Percentiles rank a stretch among this genome's conserved stretches.
Evolutionary conservation across 2,329 filamentous ascomycete species (phyloP).

Genomic region (Stylonectria norvegica): DNA sequence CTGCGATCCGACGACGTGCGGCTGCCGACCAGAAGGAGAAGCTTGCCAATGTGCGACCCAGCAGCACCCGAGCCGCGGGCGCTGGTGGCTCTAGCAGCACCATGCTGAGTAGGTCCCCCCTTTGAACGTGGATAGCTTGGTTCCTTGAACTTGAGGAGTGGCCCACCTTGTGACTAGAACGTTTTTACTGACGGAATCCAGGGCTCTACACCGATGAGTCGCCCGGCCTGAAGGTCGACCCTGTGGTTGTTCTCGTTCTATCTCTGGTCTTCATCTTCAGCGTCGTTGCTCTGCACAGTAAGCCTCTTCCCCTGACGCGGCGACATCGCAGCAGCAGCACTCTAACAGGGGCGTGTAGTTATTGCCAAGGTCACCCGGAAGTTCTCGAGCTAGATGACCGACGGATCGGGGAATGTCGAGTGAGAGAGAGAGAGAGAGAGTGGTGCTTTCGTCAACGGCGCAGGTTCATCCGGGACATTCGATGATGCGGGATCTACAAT

Average conservation of each 20-base stretch:
- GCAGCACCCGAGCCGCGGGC: constrained; percentile 87
- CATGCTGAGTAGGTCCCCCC: constrained; percentile 77
- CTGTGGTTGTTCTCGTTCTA: constrained; percentile 92
- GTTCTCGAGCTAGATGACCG: constrained; percentile 61
- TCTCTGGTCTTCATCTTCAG: constrained; percentile 98
- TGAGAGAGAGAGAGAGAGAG: constrained; percentile 3
- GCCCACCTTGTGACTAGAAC: no score
- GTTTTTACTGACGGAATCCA: constrained; percentile 38
- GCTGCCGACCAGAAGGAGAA: constrained; percentile 98
- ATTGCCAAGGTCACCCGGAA: constrained; percentile 92
- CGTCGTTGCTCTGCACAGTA: constrained; percentile 96
- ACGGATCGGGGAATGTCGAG: constrained; percentile 10
- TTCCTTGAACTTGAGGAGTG: background rate
- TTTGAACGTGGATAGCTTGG: constrained; percentile 1
- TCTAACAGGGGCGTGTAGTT: constrained; percentile 53
- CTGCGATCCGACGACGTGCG: constrained; percentile 89
- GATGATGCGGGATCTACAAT: constrained; percentile 22
- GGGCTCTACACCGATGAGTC: constrained; percentile 98
- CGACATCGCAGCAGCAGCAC: no score
- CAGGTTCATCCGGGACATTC: constrained; percentile 21
- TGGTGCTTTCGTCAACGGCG: constrained; percentile 21
- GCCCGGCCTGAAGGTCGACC: constrained; percentile 94
- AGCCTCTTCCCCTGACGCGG: constrained; percentile 43
- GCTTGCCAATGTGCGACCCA: constrained; percentile 87
- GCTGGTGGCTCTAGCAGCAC: constrained; percentile 96